Conservation (phyloP, 2,329 filamentous ascomycete species). For the Fusarium burgessii region DNA sequence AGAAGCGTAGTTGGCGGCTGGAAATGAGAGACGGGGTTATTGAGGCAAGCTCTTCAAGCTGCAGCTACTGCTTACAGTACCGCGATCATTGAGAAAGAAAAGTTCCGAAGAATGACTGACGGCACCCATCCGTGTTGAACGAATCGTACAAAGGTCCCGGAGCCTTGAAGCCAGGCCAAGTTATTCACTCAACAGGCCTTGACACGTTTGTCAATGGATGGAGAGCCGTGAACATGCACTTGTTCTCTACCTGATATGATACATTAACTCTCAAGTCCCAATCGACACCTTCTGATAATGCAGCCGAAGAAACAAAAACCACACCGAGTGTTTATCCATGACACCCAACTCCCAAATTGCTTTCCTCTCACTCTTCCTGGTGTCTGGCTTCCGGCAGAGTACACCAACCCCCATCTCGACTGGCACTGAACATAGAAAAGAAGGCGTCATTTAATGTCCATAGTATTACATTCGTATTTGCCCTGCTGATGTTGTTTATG, state of each 20-base stretch:
- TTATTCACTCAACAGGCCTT: background rate
- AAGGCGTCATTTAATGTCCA: background rate
- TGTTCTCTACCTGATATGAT: conserved; percentile 9
- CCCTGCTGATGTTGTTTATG: background rate
- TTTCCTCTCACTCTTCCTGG: conserved; percentile 10
- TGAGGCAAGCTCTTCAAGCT: conserved; percentile 4
- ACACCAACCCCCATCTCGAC: conserved; percentile 4
- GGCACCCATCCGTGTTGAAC: background rate
- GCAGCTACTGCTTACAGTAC: background rate
- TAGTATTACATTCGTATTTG: background rate
- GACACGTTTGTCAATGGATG: background rate
- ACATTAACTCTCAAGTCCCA: conserved; percentile 13
- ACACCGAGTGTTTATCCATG: conserved; percentile 28
- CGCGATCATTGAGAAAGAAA: background rate
- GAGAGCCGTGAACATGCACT: background rate
- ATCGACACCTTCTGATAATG: conserved; percentile 2
- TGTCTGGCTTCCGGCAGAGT: background rate
- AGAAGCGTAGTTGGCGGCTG: conserved; percentile 4
- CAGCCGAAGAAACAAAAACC: conserved; percentile 10
- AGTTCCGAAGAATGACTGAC: background rate
- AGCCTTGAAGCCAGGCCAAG: background rate
- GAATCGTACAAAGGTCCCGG: background rate
- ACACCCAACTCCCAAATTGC: conserved; percentile 38
- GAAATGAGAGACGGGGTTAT: background rate
- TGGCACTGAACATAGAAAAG: conserved; percentile 6